phyloP scores from a whole-genome alignment of 306 rosid genomes.

The Vigna radiata region DNA sequence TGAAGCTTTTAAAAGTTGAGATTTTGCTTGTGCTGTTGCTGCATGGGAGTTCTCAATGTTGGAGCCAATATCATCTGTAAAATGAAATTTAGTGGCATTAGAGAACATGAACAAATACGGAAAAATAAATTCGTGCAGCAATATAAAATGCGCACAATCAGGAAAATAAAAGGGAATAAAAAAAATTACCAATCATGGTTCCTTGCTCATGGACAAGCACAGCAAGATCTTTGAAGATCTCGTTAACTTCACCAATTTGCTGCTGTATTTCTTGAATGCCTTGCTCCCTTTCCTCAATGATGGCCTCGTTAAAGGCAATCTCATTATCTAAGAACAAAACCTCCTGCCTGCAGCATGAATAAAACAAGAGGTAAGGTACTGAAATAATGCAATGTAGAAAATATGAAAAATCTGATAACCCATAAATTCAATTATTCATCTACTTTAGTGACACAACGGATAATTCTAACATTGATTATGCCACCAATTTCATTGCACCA shows the following conservation, averaged over 20 bases:
- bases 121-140: conserved; percentile 21
- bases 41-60: conserved; percentile 81
- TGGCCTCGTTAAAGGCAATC: conserved; percentile 92
- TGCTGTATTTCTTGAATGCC: conserved; percentile 98
- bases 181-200: conserved; percentile 78
- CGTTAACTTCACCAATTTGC: conserved; percentile 96
- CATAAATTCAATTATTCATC: conserved; percentile 4
- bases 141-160: conserved; percentile 2
- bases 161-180: neutral
- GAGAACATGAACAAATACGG: conserved; percentile 38
- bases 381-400: conserved; percentile 21
- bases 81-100: conserved; percentile 39
- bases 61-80: conserved; percentile 85
- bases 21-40: conserved; percentile 78
- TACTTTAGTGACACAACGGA: conserved; percentile 16
- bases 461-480: conserved; percentile 24
- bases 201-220: conserved; percentile 98
- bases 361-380: conserved; percentile 37
- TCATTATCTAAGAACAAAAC: conserved; percentile 89
- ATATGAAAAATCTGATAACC: conserved; percentile 12
- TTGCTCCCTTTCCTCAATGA: conserved; percentile 96
- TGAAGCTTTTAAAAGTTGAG: conserved; percentile 87
- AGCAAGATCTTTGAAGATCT: conserved; percentile 95
- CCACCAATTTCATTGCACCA: conserved; percentile 24
- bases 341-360: conserved; percentile 76